Conservation (phyloP, 2,329 filamentous ascomycete genomes). For the Penicillium sp. region DNA sequence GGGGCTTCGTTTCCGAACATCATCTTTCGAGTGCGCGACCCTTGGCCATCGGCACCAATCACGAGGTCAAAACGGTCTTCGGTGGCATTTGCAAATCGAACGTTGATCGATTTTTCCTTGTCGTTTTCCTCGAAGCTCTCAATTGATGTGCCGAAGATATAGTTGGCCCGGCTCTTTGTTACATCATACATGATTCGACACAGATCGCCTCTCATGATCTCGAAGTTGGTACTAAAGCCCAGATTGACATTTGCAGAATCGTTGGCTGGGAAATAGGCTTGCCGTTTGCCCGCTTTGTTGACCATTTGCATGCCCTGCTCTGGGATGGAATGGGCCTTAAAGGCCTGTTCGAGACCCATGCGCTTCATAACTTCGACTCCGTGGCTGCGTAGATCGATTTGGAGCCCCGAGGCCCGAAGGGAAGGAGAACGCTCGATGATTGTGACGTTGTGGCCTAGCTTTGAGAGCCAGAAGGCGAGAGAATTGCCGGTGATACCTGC, state of each 20-base stretch:
- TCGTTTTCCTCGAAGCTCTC: too few relatives aligned
- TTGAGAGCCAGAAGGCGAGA: background rate
- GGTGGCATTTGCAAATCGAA: too few relatives aligned
- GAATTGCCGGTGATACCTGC: background rate
- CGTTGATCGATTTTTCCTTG: too few relatives aligned
- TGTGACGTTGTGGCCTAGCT: background rate
- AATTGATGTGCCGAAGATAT: too few relatives aligned
- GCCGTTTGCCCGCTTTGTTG: background rate
- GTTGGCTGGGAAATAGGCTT: background rate
- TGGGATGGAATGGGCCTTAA: background rate
- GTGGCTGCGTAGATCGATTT: background rate
- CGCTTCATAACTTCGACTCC: background rate
- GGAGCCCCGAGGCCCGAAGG: background rate
- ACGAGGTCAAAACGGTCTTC: too few relatives aligned
- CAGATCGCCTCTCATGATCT: background rate
- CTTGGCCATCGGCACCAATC: too few relatives aligned
- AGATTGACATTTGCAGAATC: background rate
- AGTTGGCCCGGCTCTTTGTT: too few relatives aligned
- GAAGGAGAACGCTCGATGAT: background rate
- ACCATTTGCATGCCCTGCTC: background rate
- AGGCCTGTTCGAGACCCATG: background rate
- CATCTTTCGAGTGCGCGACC: too few relatives aligned
- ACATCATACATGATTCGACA: background rate
- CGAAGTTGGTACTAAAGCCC: background rate
- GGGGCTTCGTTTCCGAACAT: too few relatives aligned